Evolutionary conservation across 2,329 filamentous ascomycete genomes (phyloP).

Genomic region (Blastomyces parvus): DNA sequence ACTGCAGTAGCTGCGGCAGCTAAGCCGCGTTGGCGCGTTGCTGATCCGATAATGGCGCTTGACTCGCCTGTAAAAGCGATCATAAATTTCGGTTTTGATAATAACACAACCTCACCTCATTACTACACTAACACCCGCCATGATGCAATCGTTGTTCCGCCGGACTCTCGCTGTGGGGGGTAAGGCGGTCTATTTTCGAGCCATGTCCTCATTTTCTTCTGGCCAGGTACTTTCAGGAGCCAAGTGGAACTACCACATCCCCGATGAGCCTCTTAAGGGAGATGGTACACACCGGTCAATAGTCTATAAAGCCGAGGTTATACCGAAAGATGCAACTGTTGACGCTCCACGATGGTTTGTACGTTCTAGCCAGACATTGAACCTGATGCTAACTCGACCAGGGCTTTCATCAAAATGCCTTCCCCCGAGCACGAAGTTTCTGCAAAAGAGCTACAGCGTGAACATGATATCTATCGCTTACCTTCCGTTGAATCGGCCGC

Average conservation of each 20-base stretch:
- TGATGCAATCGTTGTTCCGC: neutral
- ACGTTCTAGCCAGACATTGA: neutral
- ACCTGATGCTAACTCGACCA: slow-evolving; percentile 7
- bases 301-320: slow-evolving; percentile 12
- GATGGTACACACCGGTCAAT: slow-evolving; percentile 9
- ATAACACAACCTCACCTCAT: neutral
- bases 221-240: neutral
- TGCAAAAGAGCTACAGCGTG: slow-evolving; percentile 9
- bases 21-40: too few species aligned
- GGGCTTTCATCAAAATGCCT: slow-evolving; percentile 13
- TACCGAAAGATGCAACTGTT: slow-evolving; percentile 1
- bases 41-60: too few species aligned
- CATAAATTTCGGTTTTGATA: too few species aligned
- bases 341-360: slow-evolving; percentile 11
- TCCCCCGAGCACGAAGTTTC: slow-evolving; percentile 4
- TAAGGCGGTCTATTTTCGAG: neutral
- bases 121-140: neutral
- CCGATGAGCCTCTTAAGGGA: slow-evolving; percentile 1
- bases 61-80: too few species aligned
- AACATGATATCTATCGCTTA: slow-evolving; percentile 10
- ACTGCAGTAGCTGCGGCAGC: too few species aligned
- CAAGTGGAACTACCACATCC: slow-evolving; percentile 11
- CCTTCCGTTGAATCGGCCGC: slow-evolving; percentile 3
- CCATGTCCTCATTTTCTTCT: slow-evolving; percentile 5
- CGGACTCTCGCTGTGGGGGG: neutral